phyloP scores from a whole-genome alignment of 2,329 filamentous ascomycete genomes.

The Botrytis hyacinthi region DNA sequence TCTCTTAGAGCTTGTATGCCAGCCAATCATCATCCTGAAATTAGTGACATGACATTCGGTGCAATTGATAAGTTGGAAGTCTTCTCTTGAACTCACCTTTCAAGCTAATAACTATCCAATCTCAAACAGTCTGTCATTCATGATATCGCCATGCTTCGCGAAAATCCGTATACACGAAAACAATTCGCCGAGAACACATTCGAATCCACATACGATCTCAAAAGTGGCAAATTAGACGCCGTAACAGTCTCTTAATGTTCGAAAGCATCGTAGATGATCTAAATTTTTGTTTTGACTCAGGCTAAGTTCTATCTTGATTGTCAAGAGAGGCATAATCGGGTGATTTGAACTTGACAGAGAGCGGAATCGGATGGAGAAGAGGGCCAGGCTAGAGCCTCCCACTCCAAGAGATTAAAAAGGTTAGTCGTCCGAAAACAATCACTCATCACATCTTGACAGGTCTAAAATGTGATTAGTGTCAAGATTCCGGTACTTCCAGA shows the following conservation, averaged over 20 bases:
- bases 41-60: conserved; percentile 33
- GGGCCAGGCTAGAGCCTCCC: not conserved
- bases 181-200: conserved; percentile 28
- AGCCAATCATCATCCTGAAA: conserved; percentile 21
- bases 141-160: conserved; percentile 31
- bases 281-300: too few species aligned
- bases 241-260: not conserved
- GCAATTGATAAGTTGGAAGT: conserved; percentile 32
- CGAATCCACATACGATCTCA: conserved; percentile 33
- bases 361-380: not conserved
- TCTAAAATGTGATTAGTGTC: not conserved
- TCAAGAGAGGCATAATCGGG: not conserved
- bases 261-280: not conserved
- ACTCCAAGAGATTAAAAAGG: not conserved
- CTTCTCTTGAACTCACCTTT: not conserved
- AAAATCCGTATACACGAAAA: conserved; percentile 30
- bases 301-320: not conserved
- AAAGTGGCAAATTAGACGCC: conserved; percentile 29
- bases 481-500: not conserved
- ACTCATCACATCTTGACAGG: not conserved
- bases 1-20: conserved; percentile 28
- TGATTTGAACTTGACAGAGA: not conserved
- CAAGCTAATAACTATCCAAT: not conserved
- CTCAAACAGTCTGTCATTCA: conserved; percentile 33
- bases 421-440: not conserved